Base-by-base conservation (phyloP, 2,329 filamentous ascomycete species). In the Penicillium sp. region DNA sequence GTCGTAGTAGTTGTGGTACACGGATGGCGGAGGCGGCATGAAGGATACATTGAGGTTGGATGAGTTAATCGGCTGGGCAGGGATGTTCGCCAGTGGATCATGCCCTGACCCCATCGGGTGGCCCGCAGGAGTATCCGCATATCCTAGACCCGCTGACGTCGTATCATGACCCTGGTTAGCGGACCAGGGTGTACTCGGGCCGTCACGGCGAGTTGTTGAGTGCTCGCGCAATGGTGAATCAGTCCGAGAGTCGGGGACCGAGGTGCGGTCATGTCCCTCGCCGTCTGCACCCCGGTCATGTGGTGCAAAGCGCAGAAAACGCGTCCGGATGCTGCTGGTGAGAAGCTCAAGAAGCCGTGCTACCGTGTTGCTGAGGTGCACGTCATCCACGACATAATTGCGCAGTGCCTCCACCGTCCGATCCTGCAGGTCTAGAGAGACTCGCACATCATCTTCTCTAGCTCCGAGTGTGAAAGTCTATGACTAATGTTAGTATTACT, bases 381-480 rank as follows among this genome's bases (percentile, higher is more conserved):
- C 84, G 64, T 88, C 85, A 65, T 88, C 85, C 21, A 87, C 85
- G 23, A 87, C 84, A 64, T 80, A 83, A 29, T 80, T 84, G 33
- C 81, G 79, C 39, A 88, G 74, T 9, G 82, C 83, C 60, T 82
- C 79, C 8, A 86, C 81, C 0, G 83, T 85, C 27, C 80, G 78
- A 61, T 85, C 82, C 59, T 87, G 80, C 2, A 87, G 76, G 25
- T 79, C 79, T 7, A 87, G 73, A 2, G 82, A 85, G 46, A 84
- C 78, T 33, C 81, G 79, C 13, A 87, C 82, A 57, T 87, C 83
- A 63, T 84, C 81, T 68, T 86, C 84, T 46, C 82, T 84, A 0
- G 84, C 84, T 40, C 85, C 85, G 2, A 87, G 76, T 1, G 84
- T 84, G 61, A 88, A 87, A 0, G 84, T 86, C 76, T 81, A 57